Evolutionary conservation across 2,329 filamentous ascomycete species (phyloP).

Genomic region (Colletotrichum sp.): DNA sequence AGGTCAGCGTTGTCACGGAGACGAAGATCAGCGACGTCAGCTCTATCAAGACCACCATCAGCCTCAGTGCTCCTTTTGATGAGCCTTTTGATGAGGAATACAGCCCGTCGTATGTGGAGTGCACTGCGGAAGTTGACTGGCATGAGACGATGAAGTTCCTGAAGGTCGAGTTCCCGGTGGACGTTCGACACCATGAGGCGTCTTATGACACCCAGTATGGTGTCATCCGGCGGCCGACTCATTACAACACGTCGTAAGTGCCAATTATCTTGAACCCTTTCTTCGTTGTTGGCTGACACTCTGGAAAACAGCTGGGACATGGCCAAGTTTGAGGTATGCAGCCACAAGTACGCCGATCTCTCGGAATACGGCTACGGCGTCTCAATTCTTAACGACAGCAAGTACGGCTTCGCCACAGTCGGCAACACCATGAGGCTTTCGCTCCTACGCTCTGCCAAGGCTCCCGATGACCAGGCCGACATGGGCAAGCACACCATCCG

Average conservation of each 20-base stretch:
- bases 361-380: constrained; percentile 74
- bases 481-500: constrained; percentile 71
- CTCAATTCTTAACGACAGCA: constrained; percentile 71
- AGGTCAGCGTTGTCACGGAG: constrained; percentile 62
- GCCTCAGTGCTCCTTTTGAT: constrained; percentile 54
- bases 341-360: constrained; percentile 76
- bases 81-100: constrained; percentile 36
- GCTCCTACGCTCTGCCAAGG: constrained; percentile 69
- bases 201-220: constrained; percentile 74
- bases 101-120: constrained; percentile 57
- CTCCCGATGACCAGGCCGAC: constrained; percentile 72
- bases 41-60: constrained; percentile 69
- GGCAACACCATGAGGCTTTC: constrained; percentile 73
- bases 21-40: constrained; percentile 69
- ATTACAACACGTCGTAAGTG: constrained; percentile 68
- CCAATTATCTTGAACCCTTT: accelerated
- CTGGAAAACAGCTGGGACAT: constrained; percentile 62
- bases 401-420: constrained; percentile 72
- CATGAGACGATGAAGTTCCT: constrained; percentile 73
- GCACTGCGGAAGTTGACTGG: constrained; percentile 70
- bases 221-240: constrained; percentile 68
- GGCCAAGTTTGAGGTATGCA: constrained; percentile 82
- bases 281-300: accelerated
- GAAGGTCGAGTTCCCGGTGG: constrained; percentile 73
- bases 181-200: constrained; percentile 68